Percentiles rank a stretch among this genome's conserved stretches.
These are phyloP conservation scores for Scheffersomyces amazonensis DNA, from an alignment of 805 yeast species.

Conservation along the genomic window DNA sequence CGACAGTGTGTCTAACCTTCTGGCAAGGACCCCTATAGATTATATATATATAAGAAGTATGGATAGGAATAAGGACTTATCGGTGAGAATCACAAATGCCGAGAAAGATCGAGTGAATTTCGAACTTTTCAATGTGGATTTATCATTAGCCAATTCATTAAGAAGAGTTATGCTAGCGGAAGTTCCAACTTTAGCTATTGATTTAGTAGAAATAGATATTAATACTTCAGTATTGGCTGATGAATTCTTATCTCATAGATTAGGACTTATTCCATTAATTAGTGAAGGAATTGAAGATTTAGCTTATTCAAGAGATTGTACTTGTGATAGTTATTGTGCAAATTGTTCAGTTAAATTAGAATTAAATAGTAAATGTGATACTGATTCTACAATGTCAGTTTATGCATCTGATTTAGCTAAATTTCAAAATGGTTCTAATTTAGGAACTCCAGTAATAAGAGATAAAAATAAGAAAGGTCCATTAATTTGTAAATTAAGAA, in stretches of 20 bases:
- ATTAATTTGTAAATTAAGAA: slow-evolving; percentile 85
- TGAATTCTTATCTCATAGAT: slow-evolving; percentile 90
- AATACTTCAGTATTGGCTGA: slow-evolving; percentile 96
- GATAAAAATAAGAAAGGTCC: slow-evolving; percentile 81
- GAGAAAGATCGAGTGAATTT: slow-evolving; percentile 88
- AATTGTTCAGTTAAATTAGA: slow-evolving; percentile 88
- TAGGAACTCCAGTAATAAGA: slow-evolving; percentile 85
- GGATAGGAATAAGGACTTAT: slow-evolving; percentile 51
- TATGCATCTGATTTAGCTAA: slow-evolving; percentile 74
- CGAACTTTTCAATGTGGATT: slow-evolving; percentile 80
- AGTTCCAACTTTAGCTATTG: slow-evolving; percentile 95
- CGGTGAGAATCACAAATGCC: slow-evolving; percentile 83
- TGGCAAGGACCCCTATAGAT: too few relatives aligned
- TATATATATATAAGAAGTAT: too few relatives aligned
- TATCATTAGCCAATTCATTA: slow-evolving; percentile 87
- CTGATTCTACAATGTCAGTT: slow-evolving; percentile 84
- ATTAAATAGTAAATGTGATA: slow-evolving; percentile 83
- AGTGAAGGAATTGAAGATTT: slow-evolving; percentile 80
- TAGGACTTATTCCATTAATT: slow-evolving; percentile 88
- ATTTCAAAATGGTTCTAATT: slow-evolving; percentile 40
- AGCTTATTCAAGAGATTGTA: slow-evolving; percentile 91
- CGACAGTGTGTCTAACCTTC: too few relatives aligned
- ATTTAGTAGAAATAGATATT: slow-evolving; percentile 87
- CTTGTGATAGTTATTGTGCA: slow-evolving; percentile 96
- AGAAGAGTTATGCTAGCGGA: slow-evolving; percentile 93